Base-by-base conservation (phyloP, 1,284 basidiomycete species). In the Pholiota adiposa region DNA sequence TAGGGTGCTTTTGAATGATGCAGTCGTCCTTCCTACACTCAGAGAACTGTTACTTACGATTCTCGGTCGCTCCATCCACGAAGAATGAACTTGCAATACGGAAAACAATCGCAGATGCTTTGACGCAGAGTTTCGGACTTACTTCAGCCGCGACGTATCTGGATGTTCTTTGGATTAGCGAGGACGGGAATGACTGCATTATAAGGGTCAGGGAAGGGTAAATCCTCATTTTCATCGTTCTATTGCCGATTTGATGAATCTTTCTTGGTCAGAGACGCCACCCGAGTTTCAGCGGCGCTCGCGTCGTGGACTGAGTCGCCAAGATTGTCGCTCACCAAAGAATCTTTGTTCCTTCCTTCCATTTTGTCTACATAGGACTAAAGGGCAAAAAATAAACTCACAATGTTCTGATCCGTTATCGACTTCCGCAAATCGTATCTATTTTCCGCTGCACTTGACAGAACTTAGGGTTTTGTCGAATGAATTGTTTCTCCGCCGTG, bases 1-100 rank as follows among this genome's bases (percentile, higher is more conserved):
- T n/a, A n/a, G n/a, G n/a, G n/a, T n/a, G n/a, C n/a, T n/a, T n/a
- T 31, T 31, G 3, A 21, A 38, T n/a, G 16, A 56, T 56, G 54
- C 54, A 56, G 25, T n/a, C 54, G 9, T 29, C 34, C 3, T 50
- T 50, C 38, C 41, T 56, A 36, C 19, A 50, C n/a, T 21, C 56
- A 12, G 40, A 51, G 19, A 44, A 43, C 33, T 31, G 43, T 29
- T 58, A 58, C 34, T 18, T 58, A 25, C 56, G 40, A 3, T 43
- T 58, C 14, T 52, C 25, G 12, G 43, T 58, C 33, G 11, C 51
- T 29, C 56, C 56, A 23, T 19, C 51, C 1, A 46, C 50, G 3
- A 58, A 46, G 23, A 53, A 58, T 58, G 56, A 51, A 7, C 56
- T 58, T 12, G 43, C 50, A 34, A 38, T 58, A 34, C 50, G 56